Base-by-base conservation (phyloP, 1,139 yeast genomes). In the Yamadazyma blattariae region DNA sequence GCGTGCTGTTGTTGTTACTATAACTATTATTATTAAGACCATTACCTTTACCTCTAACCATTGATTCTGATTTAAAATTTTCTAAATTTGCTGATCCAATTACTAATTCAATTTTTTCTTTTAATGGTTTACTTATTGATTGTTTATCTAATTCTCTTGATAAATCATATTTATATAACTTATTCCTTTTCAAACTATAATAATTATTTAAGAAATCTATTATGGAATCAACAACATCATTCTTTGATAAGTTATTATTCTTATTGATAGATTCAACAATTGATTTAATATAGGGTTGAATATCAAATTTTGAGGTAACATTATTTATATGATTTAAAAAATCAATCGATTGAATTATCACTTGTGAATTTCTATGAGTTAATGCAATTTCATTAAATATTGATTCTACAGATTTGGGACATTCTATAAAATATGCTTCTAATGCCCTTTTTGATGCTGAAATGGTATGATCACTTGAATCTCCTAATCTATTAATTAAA, bases 351-450 rank as follows among this genome's bases (percentile, higher is more conserved):
- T 76, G 82, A 6, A 64, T 54, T 25, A 77, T 63, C 8, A 79
- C 64, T 11, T 45, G 53, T 2, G 60, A 48, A 37, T 64, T 63
- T 7, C 66, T 48, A 48, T 69, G 71, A 12, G 57, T 51, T 28
- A 84, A 63, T 0, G 85, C 90, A n/a, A 62, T 51, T 4, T 72
- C 74, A 14, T 67, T 59, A 19, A 85, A 46, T 6, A 59, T 50
- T 11, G 46, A 48, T 33, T 83, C 89, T 7, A 82, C 79, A 20
- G 72, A 72, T 1, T 57, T 53, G 0, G 85, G 80, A 6, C 79
- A 67, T 2, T 78, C 71, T n/a, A 78, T 64, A 87, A 89, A 83
- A 49, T 76, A 79, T 2, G 79, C 84, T 37, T 77, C 79, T 28
- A 85, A 56, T 0, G 87, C 78, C 30, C 72, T 69, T 32, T 69